Percentiles rank a stretch among this genome's conserved stretches.
phyloP scores from a whole-genome alignment of 345 rosid genomes.

The Syzygium aqueum region DNA sequence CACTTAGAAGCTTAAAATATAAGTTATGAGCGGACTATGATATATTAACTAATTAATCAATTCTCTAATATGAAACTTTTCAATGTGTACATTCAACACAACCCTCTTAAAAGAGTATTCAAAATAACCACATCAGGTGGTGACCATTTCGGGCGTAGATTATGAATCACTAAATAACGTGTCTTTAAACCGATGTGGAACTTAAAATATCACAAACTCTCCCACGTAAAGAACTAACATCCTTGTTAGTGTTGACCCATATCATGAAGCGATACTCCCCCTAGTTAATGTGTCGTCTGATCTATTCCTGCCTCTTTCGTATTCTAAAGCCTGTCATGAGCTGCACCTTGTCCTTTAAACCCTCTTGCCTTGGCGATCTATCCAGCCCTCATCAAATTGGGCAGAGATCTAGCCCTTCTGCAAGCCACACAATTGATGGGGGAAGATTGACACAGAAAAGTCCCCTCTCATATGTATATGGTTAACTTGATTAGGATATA shows the following conservation, averaged over 20 bases:
- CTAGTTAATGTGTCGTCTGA: not conserved
- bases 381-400: not conserved
- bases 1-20: not conserved
- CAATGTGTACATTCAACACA: not conserved
- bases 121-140: not conserved
- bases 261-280: not conserved
- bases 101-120: not conserved
- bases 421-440: not conserved
- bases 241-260: not conserved
- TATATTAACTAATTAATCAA: not conserved
- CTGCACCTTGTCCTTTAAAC: not conserved
- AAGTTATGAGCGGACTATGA: not conserved
- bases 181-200: not conserved
- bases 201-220: not conserved
- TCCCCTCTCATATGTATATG: not conserved
- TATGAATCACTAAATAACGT: not conserved
- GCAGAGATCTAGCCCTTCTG: not conserved
- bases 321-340: not conserved
- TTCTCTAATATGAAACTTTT: not conserved
- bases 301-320: not conserved
- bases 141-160: not conserved
- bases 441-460: not conserved
- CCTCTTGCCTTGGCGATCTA: not conserved
- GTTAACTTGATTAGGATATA: not conserved
- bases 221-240: not conserved